These are phyloP conservation scores for Datisca glomerata DNA, from an alignment of 306 rosid genomes.

Conservation along the genomic window DNA sequence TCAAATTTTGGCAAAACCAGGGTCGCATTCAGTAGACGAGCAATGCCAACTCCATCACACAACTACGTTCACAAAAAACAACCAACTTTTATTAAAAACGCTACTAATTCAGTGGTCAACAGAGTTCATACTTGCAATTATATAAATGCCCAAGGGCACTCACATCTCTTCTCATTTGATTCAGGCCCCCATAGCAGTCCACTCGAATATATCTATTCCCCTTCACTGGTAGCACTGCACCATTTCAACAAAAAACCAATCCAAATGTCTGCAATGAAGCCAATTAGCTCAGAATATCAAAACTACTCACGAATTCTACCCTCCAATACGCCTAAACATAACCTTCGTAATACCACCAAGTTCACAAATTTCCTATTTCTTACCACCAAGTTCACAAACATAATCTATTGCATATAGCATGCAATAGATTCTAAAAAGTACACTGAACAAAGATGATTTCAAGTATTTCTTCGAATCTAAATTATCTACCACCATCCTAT, in stretches of 20 bases:
- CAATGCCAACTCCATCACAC: conserved; percentile 93
- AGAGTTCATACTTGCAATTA: not conserved
- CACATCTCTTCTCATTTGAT: conserved; percentile 97
- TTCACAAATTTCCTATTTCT: not conserved
- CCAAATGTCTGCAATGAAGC: conserved; percentile 77
- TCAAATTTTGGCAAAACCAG: conserved; percentile 85
- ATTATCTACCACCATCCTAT: too few relatives aligned
- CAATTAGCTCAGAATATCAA: conserved; percentile 47
- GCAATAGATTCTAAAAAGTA: too few relatives aligned
- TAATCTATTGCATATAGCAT: too few relatives aligned
- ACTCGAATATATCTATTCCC: conserved; percentile 76
- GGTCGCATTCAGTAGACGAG: conserved; percentile 72
- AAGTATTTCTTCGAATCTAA: too few relatives aligned
- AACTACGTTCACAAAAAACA: conserved; percentile 36
- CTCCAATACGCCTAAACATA: not conserved
- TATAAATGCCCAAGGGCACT: conserved; percentile 15
- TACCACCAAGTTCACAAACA: not conserved
- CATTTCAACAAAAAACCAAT: conserved; percentile 53
- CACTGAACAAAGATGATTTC: too few relatives aligned
- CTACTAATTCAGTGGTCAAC: not conserved
- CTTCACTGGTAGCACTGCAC: conserved; percentile 71
- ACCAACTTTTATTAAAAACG: conserved; percentile 14
- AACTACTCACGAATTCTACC: not conserved
- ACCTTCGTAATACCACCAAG: too few relatives aligned
- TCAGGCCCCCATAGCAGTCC: conserved; percentile 96